A percentile compares a stretch with the other conserved stretches of the same genome.
phyloP scores from a whole-genome alignment of 2,329 filamentous ascomycete species.

The Pseudovirgaria hyperparasitica region DNA sequence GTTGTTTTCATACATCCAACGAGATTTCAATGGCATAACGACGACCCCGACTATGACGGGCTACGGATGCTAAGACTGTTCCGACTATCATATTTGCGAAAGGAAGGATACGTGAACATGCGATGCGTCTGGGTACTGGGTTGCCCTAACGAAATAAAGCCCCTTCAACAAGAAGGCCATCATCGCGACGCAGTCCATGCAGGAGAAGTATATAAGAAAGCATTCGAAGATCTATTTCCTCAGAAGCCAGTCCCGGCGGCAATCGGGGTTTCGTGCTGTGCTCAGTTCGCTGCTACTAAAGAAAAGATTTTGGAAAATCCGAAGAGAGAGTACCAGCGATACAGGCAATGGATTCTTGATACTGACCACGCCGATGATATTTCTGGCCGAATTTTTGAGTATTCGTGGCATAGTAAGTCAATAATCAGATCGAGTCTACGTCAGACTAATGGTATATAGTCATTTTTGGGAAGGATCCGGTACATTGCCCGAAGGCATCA shows the following conservation, averaged over 20 bases:
- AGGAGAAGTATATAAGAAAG: constrained; percentile 35
- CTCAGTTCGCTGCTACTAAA: constrained; percentile 40
- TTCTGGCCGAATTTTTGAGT: constrained; percentile 43
- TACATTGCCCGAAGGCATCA: constrained; percentile 48
- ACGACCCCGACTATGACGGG: constrained; percentile 39
- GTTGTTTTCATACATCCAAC: constrained; percentile 29
- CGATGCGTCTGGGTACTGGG: constrained; percentile 41
- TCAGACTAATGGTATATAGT: constrained; percentile 15
- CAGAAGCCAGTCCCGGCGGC: constrained; percentile 24
- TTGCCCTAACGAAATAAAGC: constrained; percentile 39
- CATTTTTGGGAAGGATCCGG: constrained; percentile 24
- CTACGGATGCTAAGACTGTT: constrained; percentile 36
- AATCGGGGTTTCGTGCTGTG: constrained; percentile 41
- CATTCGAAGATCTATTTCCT: constrained; percentile 38
- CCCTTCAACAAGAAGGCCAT: constrained; percentile 27
- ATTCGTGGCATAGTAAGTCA: constrained; percentile 45
- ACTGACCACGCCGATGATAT: constrained; percentile 35
- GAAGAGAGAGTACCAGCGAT: constrained; percentile 35
- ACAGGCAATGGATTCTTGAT: constrained; percentile 35
- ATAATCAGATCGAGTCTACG: constrained; percentile 5
- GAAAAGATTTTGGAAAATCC: constrained; percentile 33
- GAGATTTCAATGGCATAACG: constrained; percentile 37
- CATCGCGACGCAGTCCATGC: constrained; percentile 32
- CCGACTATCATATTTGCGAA: constrained; percentile 34
- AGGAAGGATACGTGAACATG: constrained; percentile 41